These are phyloP conservation scores for Clarireedia sp. DNA, from an alignment of 2,329 filamentous ascomycete species.

Conservation along the genomic window DNA sequence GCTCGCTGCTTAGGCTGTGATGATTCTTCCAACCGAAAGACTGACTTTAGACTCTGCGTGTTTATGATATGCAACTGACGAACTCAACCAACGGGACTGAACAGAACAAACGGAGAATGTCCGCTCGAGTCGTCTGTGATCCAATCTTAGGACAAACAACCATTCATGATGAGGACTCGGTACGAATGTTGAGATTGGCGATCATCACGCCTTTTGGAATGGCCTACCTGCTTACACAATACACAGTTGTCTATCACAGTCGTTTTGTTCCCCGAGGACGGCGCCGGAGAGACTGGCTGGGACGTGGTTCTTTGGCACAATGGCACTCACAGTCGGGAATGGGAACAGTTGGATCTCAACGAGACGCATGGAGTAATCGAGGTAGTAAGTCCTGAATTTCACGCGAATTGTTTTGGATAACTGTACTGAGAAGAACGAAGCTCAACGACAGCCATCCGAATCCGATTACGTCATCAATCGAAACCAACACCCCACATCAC, in stretches of 20 bases:
- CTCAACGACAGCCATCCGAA: not conserved
- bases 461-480: not conserved
- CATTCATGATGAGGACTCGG: not conserved
- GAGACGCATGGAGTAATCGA: not conserved
- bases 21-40: too few relatives aligned
- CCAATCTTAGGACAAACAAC: constrained; percentile 1
- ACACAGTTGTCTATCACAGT: not conserved
- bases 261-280: not conserved
- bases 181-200: not conserved
- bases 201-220: too few relatives aligned
- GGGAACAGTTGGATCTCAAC: not conserved
- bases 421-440: not conserved
- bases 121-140: not conserved
- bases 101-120: not conserved
- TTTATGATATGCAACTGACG: too few relatives aligned
- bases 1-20: too few relatives aligned
- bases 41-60: too few relatives aligned
- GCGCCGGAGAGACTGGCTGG: not conserved
- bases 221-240: too few relatives aligned
- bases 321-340: not conserved
- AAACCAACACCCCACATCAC: too few relatives aligned
- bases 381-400: not conserved
- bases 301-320: constrained; percentile 5
- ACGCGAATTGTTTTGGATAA: too few relatives aligned
- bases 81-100: too few relatives aligned